A percentile compares a stretch with the other conserved stretches of the same genome.
Conservation (phyloP, 371 early-diverging fungal species). For the Circinella minor region DNA sequence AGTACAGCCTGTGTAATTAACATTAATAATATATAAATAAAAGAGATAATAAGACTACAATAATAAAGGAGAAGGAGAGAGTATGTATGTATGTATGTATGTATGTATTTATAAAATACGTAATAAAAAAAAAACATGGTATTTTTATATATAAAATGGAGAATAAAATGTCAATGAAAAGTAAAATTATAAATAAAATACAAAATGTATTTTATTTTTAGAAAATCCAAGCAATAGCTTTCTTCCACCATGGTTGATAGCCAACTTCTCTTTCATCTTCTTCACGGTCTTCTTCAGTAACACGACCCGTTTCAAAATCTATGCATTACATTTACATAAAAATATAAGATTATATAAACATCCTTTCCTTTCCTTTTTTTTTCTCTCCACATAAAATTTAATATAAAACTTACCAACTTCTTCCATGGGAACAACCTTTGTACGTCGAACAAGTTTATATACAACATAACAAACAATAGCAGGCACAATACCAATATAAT, state of each 20-base stretch:
- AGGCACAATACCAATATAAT: conserved; percentile 50
- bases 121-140: too few relatives aligned
- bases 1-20: too few relatives aligned
- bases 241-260: conserved; percentile 14
- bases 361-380: neutral
- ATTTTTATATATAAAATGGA: neutral
- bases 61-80: neutral
- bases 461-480: conserved; percentile 48
- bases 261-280: conserved; percentile 29
- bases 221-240: conserved; percentile 10
- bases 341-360: neutral
- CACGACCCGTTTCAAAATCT: conserved; percentile 36
- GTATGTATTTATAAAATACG: neutral
- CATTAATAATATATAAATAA: too few relatives aligned
- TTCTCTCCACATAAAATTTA: too few relatives aligned
- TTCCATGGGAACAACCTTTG: conserved; percentile 58
- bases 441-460: conserved; percentile 52
- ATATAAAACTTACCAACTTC: conserved; percentile 48
- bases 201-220: neutral
- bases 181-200: neutral
- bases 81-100: neutral
- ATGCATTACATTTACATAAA: neutral
- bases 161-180: neutral
- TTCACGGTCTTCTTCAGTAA: conserved; percentile 36
- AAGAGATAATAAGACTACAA: too few relatives aligned